Evolutionary conservation across 2,329 filamentous ascomycete genomes (phyloP).

Genomic region (Monilinia polystroma): DNA sequence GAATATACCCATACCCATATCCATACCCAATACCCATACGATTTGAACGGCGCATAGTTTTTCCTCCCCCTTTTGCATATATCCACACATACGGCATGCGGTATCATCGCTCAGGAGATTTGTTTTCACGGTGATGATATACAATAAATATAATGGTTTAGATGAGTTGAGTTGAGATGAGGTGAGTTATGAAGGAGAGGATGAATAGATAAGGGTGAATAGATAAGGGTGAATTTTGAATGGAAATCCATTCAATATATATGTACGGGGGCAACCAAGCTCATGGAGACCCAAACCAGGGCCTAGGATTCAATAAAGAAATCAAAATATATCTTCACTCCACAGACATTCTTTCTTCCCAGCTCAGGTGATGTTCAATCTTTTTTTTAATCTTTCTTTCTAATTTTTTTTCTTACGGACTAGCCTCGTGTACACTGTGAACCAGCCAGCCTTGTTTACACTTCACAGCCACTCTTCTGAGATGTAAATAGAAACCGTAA

Average conservation of each 20-base stretch:
- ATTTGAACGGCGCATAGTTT: background rate
- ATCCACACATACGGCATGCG: background rate
- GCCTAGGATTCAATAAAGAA: background rate
- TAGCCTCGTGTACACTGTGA: background rate
- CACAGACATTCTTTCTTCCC: background rate
- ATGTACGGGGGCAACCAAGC: background rate
- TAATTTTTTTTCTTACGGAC: too few species aligned
- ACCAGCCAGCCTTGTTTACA: conserved; percentile 8
- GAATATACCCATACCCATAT: too few species aligned
- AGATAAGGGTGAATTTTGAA: background rate
- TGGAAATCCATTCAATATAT: background rate
- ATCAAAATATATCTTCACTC: background rate
- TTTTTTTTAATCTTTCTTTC: background rate
- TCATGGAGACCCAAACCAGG: background rate
- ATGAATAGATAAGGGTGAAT: background rate
- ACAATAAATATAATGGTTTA: background rate
- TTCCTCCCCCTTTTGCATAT: background rate
- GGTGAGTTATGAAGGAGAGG: background rate
- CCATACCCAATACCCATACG: too few species aligned
- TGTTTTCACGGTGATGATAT: background rate
- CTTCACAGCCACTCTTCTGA: conserved; percentile 9
- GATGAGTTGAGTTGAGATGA: too few species aligned
- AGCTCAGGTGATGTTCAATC: background rate
- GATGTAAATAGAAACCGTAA: conserved; percentile 17
- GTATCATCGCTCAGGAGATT: background rate